Conservation (phyloP, 2,329 filamentous ascomycete genomes). For the Colletotrichum noveboracense region DNA sequence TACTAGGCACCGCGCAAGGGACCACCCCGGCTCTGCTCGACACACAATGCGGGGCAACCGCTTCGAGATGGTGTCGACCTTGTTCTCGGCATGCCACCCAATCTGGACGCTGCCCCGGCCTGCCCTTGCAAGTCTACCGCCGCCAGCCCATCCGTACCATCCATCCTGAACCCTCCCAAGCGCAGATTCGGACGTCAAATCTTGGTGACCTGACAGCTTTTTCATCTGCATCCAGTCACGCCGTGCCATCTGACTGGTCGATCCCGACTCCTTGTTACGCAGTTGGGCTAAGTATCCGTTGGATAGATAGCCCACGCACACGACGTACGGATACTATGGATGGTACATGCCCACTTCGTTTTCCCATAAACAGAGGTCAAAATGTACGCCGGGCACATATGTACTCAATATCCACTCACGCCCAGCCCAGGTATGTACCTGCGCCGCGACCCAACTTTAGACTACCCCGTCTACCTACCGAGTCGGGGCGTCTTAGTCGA, state of each 20-base stretch:
- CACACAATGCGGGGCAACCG: slow-evolving; percentile 21
- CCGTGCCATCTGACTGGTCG: slow-evolving; percentile 14
- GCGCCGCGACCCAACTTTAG: neutral
- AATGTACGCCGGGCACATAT: neutral
- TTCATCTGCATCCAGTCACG: slow-evolving; percentile 1
- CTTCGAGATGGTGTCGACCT: slow-evolving; percentile 23
- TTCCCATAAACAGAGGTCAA: neutral
- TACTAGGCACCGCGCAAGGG: neutral
- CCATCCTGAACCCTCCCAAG: neutral
- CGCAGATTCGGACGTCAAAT: neutral
- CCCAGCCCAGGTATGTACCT: neutral
- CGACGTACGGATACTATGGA: neutral
- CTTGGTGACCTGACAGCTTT: neutral
- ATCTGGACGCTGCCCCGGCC: slow-evolving; percentile 20
- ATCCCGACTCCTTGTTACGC: neutral
- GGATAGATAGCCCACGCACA: neutral
- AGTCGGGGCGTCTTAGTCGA: slow-evolving; percentile 1
- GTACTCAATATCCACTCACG: neutral
- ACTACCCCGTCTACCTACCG: slow-evolving; percentile 9
- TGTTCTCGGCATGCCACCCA: slow-evolving; percentile 19
- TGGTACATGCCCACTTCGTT: neutral
- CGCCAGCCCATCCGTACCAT: neutral
- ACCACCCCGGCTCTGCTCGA: slow-evolving; percentile 9
- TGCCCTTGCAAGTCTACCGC: slow-evolving; percentile 13
- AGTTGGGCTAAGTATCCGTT: neutral